Conservation (phyloP, 495 filamentous ascomycete genomes). For the Penicillium flavigenum region DNA sequence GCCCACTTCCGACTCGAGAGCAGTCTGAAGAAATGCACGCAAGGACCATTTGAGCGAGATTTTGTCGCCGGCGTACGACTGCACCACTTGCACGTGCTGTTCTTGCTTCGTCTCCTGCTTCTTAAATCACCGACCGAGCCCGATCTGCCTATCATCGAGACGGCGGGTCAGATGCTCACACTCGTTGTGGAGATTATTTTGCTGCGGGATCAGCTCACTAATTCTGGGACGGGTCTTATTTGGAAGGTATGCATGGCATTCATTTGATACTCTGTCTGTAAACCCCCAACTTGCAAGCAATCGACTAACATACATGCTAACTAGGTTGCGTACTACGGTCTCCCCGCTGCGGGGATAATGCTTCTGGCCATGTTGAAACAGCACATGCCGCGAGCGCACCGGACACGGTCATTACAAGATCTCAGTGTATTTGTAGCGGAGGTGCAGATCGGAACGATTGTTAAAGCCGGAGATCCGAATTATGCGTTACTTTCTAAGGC, state of each 20-base stretch:
- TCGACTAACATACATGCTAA: neutral
- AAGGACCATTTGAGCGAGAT: constrained; percentile 33
- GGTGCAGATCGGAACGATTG: constrained; percentile 37
- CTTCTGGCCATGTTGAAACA: constrained; percentile 38
- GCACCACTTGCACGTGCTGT: constrained; percentile 44
- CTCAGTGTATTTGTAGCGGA: constrained; percentile 43
- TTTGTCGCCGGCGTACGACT: constrained; percentile 40
- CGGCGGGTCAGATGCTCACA: constrained; percentile 36
- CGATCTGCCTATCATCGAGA: constrained; percentile 30
- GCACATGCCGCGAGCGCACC: constrained; percentile 17
- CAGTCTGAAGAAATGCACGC: constrained; percentile 28
- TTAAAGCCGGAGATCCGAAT: constrained; percentile 37
- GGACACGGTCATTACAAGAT: constrained; percentile 33
- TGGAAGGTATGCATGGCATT: constrained; percentile 35
- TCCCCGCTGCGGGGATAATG: constrained; percentile 43
- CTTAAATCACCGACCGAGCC: constrained; percentile 36
- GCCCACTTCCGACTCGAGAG: constrained; percentile 28
- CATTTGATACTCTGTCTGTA: neutral
- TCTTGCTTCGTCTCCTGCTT: constrained; percentile 35
- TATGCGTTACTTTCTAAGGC: constrained; percentile 34
- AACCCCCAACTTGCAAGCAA: neutral
- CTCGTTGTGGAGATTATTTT: constrained; percentile 40
- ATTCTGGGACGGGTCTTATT: constrained; percentile 43
- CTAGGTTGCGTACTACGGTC: constrained; percentile 43
- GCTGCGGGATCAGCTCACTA: constrained; percentile 38